Evolutionary conservation across 2,329 filamentous ascomycete genomes (phyloP).

Genomic region (Pyrenochaeta sp.): DNA sequence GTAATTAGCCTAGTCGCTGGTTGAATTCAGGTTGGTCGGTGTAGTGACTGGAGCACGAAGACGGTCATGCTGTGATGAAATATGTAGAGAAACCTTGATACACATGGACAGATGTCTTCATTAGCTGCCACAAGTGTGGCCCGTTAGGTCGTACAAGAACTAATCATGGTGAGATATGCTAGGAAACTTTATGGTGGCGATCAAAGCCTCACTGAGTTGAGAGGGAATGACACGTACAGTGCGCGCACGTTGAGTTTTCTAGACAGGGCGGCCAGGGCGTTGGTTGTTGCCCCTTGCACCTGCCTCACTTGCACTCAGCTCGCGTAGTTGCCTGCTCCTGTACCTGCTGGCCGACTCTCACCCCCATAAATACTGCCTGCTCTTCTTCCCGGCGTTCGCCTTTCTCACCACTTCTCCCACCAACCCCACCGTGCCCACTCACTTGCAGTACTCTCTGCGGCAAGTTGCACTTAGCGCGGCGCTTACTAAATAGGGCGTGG

Average conservation of each 20-base stretch:
- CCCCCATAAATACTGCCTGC: conserved; percentile 9
- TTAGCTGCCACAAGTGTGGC: no score
- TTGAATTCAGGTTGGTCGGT: conserved; percentile 6
- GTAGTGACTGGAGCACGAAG: conserved; percentile 11
- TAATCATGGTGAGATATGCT: not conserved
- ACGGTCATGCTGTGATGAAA: no score
- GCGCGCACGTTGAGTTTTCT: conserved; percentile 13
- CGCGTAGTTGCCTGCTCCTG: conserved; percentile 12
- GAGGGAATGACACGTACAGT: conserved; percentile 6
- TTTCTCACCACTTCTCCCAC: conserved; percentile 6
- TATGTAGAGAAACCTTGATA: no score
- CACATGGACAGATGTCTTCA: not conserved
- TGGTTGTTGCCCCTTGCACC: conserved; percentile 14
- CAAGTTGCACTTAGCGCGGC: conserved; percentile 32
- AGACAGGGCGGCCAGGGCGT: conserved; percentile 19
- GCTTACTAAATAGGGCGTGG: conserved; percentile 40
- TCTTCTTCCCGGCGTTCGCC: conserved; percentile 1
- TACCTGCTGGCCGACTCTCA: not conserved
- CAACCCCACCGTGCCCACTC: conserved; percentile 24
- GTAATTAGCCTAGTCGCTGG: conserved; percentile 16
- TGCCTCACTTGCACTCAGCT: conserved; percentile 23
- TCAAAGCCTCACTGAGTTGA: conserved; percentile 1
- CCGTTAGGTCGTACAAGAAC: no score
- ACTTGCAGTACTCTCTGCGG: conserved; percentile 26
- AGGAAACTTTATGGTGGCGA: not conserved